Evolutionary conservation across 1,284 basidiomycete genomes (phyloP).

Genomic region (Amylostereum chailletii): DNA sequence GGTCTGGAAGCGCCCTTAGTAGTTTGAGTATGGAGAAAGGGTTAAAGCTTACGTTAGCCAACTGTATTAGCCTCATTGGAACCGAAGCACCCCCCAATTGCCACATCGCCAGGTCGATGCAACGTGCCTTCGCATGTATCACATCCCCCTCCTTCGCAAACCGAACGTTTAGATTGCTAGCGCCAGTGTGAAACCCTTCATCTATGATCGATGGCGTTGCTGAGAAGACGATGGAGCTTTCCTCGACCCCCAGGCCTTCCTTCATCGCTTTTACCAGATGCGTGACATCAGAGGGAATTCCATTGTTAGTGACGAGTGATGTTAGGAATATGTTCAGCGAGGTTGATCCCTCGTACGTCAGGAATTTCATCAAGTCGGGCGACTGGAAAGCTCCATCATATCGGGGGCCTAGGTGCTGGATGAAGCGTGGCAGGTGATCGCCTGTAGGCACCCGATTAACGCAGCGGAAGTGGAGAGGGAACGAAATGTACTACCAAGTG

Average conservation of each 20-base stretch:
- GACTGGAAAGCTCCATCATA: conserved; percentile 69
- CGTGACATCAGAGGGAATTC: conserved; percentile 21
- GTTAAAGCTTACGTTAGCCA: conserved; percentile 50
- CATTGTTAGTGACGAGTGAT: conserved; percentile 18
- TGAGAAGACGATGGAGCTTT: conserved; percentile 42
- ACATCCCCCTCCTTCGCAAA: conserved; percentile 41
- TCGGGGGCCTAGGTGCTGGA: conserved; percentile 70
- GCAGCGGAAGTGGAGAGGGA: background rate
- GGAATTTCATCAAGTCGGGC: conserved; percentile 49
- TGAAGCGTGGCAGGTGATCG: conserved; percentile 58
- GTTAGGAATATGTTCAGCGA: conserved; percentile 64
- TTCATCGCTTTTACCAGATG: conserved; percentile 44
- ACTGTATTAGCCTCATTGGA: conserved; percentile 67
- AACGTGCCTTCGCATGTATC: conserved; percentile 47
- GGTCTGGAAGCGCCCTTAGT: conserved; percentile 32
- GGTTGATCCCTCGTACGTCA: conserved; percentile 73
- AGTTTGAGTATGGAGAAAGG: background rate
- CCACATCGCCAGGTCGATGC: conserved; percentile 75
- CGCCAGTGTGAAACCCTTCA: background rate
- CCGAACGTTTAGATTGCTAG: conserved; percentile 1
- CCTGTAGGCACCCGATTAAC: conserved; percentile 23
- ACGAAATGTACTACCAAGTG: conserved; percentile 39
- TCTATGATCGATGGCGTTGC: conserved; percentile 29
- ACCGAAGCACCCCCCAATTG: conserved; percentile 79
- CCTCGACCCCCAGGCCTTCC: conserved; percentile 39